These are phyloP conservation scores for Vaccinium darrowii DNA, from an alignment of 148 eudicot genomes.

Conservation along the genomic window DNA sequence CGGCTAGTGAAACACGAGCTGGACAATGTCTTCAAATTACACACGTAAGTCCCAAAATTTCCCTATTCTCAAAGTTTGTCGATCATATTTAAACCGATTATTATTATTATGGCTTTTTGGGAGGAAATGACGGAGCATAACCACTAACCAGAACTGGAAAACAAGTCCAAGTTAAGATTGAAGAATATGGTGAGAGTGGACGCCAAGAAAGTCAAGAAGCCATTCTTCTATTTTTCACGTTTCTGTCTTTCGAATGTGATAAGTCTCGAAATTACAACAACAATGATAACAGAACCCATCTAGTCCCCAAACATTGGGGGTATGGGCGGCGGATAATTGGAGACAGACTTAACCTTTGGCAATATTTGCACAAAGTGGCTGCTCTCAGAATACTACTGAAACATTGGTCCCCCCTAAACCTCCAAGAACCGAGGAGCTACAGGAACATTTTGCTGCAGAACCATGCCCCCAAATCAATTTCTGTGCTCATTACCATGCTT, in stretches of 20 bases:
- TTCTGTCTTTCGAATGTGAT: not conserved
- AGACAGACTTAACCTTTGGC: too few relatives aligned
- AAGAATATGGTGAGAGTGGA: not conserved
- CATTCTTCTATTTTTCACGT: not conserved
- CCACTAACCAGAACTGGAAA: not conserved
- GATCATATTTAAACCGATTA: not conserved
- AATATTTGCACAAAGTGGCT: too few relatives aligned
- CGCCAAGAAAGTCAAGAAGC: not conserved
- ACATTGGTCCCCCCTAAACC: too few relatives aligned
- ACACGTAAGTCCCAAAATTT: not conserved
- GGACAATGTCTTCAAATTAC: constrained; percentile 3
- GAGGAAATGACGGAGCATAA: not conserved
- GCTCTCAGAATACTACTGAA: too few relatives aligned
- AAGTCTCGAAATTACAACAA: not conserved
- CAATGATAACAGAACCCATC: too few relatives aligned
- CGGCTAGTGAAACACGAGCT: not conserved
- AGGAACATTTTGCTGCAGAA: too few relatives aligned
- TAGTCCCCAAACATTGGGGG: too few relatives aligned
- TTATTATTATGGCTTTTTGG: not conserved
- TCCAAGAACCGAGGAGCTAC: too few relatives aligned
- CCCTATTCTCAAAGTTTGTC: not conserved
- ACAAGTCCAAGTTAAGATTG: not conserved
- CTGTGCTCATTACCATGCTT: too few relatives aligned
- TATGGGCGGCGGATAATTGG: too few relatives aligned
- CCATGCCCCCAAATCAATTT: too few relatives aligned